These are phyloP conservation scores for Pseudonitzschia multiseries DNA, from an alignment of 108 stramenopile species.

Conservation along the genomic window DNA sequence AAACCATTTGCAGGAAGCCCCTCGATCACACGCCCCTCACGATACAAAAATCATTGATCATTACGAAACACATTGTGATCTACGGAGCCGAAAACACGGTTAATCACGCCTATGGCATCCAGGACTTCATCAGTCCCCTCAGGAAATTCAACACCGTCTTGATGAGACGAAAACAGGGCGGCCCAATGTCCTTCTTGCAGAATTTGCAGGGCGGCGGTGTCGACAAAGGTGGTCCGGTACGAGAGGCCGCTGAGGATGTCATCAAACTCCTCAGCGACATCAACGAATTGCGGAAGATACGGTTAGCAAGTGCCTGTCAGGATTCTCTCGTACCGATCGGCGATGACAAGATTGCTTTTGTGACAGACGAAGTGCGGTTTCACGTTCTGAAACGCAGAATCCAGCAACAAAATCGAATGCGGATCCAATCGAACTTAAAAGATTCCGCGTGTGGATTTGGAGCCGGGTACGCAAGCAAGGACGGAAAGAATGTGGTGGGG, in stretches of 20 bases:
- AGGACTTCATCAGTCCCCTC: constrained; percentile 32
- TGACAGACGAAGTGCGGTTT: constrained; percentile 55
- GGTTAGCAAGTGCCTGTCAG: constrained; percentile 50
- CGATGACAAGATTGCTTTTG: constrained; percentile 43
- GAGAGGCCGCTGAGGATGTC: constrained; percentile 47
- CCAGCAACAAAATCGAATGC: constrained; percentile 35
- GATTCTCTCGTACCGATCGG: constrained; percentile 63
- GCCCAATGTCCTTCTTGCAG: constrained; percentile 31
- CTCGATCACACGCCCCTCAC: constrained; percentile 40
- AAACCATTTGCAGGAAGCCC: constrained; percentile 36
- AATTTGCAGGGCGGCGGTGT: constrained; percentile 62
- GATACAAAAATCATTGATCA: constrained; percentile 52
- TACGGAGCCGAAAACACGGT: constrained; percentile 57
- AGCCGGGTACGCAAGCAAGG: constrained; percentile 42
- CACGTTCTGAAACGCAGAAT: constrained; percentile 42
- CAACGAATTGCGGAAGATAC: constrained; percentile 37
- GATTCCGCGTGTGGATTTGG: constrained; percentile 65
- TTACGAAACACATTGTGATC: constrained; percentile 47
- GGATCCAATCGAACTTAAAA: constrained; percentile 50
- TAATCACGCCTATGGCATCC: constrained; percentile 40
- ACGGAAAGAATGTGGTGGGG: constrained; percentile 56
- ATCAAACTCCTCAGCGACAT: constrained; percentile 35
- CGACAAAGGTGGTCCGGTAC: constrained; percentile 57
- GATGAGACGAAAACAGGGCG: constrained; percentile 41
- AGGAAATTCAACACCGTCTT: constrained; percentile 56